Percentiles rank a stretch among this genome's conserved stretches.
These are phyloP conservation scores for Pulicaria dysenterica DNA, from an alignment of 129 eudicot species.

Conservation along the genomic window DNA sequence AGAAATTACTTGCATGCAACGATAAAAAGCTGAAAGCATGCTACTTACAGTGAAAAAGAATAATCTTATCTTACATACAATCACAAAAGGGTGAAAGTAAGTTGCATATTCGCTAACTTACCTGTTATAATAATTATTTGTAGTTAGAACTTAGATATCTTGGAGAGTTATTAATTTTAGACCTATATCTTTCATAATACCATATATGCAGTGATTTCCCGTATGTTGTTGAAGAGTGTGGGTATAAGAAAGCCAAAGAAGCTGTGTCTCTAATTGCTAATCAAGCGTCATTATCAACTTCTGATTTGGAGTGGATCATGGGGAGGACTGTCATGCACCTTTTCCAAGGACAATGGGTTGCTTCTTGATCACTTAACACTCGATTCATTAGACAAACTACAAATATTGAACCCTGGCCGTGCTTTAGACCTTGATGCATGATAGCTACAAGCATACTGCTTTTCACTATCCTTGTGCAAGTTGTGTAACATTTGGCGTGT, in stretches of 20 bases:
- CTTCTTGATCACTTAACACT: constrained; percentile 28
- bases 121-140: background rate
- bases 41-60: background rate
- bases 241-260: constrained; percentile 73
- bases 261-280: constrained; percentile 48
- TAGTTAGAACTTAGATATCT: background rate
- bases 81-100: background rate
- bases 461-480: background rate
- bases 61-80: background rate
- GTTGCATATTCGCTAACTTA: background rate
- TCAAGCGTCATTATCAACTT: constrained; percentile 54
- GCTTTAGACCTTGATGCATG: constrained; percentile 2
- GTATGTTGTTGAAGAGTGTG: constrained; percentile 78
- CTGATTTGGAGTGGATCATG: constrained; percentile 81
- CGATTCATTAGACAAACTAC: background rate
- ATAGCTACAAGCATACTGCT: background rate
- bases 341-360: constrained; percentile 43
- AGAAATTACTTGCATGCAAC: background rate
- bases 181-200: background rate
- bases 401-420: background rate
- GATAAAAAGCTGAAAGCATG: background rate
- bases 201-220: constrained; percentile 75
- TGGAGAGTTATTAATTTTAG: background rate
- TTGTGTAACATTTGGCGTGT: too few species aligned
- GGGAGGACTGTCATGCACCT: constrained; percentile 63